Evolutionary conservation across 257 asterid species (phyloP).

Genomic region (Jaltomata sinuosa): DNA sequence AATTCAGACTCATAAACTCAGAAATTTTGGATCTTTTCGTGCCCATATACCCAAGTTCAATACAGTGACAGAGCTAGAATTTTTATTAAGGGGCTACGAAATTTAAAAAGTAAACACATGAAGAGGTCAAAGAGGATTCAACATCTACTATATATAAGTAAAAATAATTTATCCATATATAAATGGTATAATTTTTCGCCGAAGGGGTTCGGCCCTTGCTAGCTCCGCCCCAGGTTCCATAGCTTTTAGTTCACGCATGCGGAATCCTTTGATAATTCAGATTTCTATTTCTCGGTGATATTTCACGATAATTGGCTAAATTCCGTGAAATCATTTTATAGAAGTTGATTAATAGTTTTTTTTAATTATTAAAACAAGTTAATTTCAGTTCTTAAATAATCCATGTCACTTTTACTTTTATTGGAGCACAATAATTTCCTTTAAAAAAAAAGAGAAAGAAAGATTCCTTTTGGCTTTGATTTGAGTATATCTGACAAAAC

Average conservation of each 20-base stretch:
- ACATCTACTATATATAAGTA: no score
- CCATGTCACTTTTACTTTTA: not conserved
- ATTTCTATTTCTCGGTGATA: not conserved
- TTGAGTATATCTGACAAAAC: not conserved
- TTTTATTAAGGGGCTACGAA: no score
- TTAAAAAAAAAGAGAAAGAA: not conserved
- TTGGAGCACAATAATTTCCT: not conserved
- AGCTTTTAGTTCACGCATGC: not conserved
- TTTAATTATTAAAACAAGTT: not conserved
- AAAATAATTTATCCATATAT: no score
- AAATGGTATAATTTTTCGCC: no score
- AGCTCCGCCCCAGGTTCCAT: no score
- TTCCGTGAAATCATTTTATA: not conserved
- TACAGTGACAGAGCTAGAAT: no score
- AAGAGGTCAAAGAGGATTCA: no score
- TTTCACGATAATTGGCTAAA: not conserved
- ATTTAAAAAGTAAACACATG: no score
- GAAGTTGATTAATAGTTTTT: not conserved
- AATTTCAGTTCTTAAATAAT: not conserved
- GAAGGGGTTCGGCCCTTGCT: no score
- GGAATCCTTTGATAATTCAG: not conserved
- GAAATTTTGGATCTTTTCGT: not conserved
- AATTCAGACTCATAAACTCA: not conserved
- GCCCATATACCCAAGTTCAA: not conserved
- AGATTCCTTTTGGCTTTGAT: not conserved